A percentile compares a stretch with the other conserved stretches of the same genome.
These are phyloP conservation scores for Geotrichum klebahnii DNA, from an alignment of 1,139 yeast species.

Conservation along the genomic window DNA sequence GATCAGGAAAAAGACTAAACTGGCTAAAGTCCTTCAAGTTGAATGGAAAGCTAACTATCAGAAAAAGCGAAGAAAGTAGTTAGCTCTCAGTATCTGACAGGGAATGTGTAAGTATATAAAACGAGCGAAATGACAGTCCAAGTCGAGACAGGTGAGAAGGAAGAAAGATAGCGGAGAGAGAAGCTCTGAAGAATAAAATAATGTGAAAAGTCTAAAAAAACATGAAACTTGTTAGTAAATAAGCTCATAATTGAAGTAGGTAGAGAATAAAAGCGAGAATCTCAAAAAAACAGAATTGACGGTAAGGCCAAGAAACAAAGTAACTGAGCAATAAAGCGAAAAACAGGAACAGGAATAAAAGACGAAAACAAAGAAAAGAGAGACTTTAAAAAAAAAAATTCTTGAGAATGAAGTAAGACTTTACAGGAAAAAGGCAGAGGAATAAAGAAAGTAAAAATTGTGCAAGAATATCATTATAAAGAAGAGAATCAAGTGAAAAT, in stretches of 20 bases:
- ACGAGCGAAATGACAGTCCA: background rate
- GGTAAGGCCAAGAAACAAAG: too few species aligned
- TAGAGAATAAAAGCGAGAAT: background rate
- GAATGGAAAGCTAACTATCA: background rate
- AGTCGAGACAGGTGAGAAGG: background rate
- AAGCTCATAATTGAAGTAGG: background rate
- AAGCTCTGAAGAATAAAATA: background rate
- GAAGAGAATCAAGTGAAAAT: too few species aligned
- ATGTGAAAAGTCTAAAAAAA: conserved; percentile 3
- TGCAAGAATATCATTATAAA: too few species aligned
- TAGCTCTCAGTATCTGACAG: background rate
- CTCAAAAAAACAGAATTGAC: too few species aligned
- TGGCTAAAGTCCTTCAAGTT: background rate
- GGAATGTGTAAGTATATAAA: background rate
- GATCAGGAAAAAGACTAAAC: background rate
- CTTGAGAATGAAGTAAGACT: too few species aligned
- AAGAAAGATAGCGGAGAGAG: background rate
- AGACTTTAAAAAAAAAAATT: too few species aligned
- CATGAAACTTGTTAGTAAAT: conserved; percentile 12
- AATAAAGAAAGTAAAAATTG: too few species aligned
- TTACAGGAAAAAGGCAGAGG: too few species aligned
- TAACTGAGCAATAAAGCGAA: too few species aligned
- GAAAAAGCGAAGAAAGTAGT: background rate
- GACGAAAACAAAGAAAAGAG: too few species aligned
- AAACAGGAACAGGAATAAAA: too few species aligned